These are phyloP conservation scores for Hypholoma fasciculare DNA, from an alignment of 768 basidiomycete genomes.

Conservation along the genomic window DNA sequence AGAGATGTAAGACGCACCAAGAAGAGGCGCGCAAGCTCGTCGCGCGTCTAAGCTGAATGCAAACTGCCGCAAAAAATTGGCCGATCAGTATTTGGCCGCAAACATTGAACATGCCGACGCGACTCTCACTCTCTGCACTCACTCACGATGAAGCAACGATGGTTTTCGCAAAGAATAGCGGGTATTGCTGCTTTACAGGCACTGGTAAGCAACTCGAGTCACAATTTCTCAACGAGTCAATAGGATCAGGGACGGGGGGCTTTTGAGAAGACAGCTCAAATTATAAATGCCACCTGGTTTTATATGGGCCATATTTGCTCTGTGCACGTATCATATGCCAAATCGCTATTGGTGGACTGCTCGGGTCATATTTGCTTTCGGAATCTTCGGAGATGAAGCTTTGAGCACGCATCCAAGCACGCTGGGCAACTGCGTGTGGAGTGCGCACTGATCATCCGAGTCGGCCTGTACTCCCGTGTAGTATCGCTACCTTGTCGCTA, in stretches of 20 bases:
- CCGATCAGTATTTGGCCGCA: background rate
- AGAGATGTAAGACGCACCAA: background rate
- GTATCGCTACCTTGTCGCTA: too few relatives aligned
- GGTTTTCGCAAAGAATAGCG: too few relatives aligned
- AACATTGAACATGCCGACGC: background rate
- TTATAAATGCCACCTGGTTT: background rate
- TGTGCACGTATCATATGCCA: constrained; percentile 1
- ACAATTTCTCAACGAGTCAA: background rate
- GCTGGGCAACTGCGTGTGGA: background rate
- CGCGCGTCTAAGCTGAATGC: background rate
- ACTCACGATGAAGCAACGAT: background rate
- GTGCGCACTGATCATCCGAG: background rate
- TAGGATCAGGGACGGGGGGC: background rate
- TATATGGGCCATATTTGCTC: background rate
- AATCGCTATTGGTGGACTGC: background rate
- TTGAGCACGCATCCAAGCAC: background rate
- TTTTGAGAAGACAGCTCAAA: background rate
- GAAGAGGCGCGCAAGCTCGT: background rate
- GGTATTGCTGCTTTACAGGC: too few relatives aligned
- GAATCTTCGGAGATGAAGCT: constrained; percentile 3
- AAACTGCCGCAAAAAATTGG: background rate
- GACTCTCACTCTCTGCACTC: background rate
- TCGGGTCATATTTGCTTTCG: background rate
- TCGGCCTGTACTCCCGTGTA: background rate
- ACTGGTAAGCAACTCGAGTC: background rate